These are phyloP conservation scores for Saitozyma podzolica DNA, from an alignment of 768 basidiomycete species.

Conservation along the genomic window DNA sequence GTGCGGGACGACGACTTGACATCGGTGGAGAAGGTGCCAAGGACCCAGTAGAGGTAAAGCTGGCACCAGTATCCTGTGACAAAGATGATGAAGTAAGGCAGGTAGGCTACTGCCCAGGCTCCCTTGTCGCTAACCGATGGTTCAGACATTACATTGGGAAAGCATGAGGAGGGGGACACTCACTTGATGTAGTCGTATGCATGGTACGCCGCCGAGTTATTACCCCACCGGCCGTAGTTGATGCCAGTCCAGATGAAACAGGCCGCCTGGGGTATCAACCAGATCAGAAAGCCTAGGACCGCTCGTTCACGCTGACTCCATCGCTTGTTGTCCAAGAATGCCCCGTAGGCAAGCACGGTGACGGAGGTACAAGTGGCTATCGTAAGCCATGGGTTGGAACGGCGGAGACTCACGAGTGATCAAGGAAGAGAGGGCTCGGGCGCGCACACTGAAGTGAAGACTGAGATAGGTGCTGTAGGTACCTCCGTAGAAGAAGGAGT, in stretches of 20 bases:
- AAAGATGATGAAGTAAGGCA: constrained; percentile 8
- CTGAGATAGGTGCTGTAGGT: constrained; percentile 32
- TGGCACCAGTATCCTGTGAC: constrained; percentile 16
- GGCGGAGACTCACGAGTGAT: constrained; percentile 27
- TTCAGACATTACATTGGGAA: background rate
- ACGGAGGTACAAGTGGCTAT: constrained; percentile 20
- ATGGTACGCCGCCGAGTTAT: background rate
- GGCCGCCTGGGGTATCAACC: constrained; percentile 24
- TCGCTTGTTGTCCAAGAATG: constrained; percentile 27
- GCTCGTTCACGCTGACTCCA: constrained; percentile 19
- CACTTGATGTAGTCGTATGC: constrained; percentile 1
- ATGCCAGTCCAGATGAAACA: constrained; percentile 36
- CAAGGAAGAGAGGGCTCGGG: constrained; percentile 37
- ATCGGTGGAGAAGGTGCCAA: constrained; percentile 30
- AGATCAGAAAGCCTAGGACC: constrained; percentile 16
- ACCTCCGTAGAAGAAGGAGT: constrained; percentile 35
- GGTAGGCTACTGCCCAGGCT: constrained; percentile 4
- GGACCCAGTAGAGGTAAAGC: constrained; percentile 34
- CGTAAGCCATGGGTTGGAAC: background rate
- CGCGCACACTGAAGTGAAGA: constrained; percentile 29
- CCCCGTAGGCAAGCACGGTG: constrained; percentile 24
- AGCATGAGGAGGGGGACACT: background rate
- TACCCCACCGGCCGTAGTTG: background rate
- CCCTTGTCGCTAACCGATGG: constrained; percentile 2
- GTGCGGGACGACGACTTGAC: constrained; percentile 25